Percentiles rank a stretch among this genome's conserved stretches.
These are phyloP conservation scores for Fomitopsis schrenkii DNA, from an alignment of 1,284 basidiomycete genomes.

Conservation along the genomic window DNA sequence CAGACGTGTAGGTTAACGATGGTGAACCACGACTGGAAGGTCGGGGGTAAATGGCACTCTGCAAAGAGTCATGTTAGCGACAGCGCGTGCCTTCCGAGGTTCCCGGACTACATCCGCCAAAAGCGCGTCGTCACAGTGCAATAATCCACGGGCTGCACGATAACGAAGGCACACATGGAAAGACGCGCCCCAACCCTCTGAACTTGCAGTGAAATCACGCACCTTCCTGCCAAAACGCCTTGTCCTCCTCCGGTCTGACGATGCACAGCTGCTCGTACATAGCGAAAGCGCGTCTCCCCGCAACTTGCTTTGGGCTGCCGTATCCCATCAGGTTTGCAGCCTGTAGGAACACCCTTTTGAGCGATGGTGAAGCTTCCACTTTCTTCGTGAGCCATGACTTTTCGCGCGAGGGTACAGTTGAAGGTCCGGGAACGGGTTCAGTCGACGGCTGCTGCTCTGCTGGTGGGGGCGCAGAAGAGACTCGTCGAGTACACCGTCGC, in stretches of 20 bases:
- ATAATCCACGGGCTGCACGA: background rate
- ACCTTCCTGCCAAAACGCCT: constrained; percentile 67
- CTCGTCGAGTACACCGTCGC: background rate
- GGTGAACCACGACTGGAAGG: constrained; percentile 98
- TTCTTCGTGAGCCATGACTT: constrained; percentile 55
- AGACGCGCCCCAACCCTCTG: background rate
- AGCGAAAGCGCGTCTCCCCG: constrained; percentile 51
- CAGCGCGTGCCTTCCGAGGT: background rate
- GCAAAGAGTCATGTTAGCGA: background rate
- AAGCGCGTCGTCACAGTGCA: background rate
- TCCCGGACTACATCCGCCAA: background rate
- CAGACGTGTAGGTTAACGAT: constrained; percentile 93
- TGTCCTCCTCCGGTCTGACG: constrained; percentile 54
- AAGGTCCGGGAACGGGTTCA: background rate
- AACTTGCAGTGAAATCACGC: constrained; percentile 16
- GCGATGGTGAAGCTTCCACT: constrained; percentile 48
- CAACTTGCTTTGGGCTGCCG: constrained; percentile 55
- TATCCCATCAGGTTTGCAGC: constrained; percentile 57
- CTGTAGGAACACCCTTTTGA: constrained; percentile 45
- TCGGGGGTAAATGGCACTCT: constrained; percentile 89
- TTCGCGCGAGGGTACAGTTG: background rate
- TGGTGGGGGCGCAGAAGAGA: background rate
- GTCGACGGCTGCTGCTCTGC: background rate
- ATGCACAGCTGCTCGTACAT: constrained; percentile 60
- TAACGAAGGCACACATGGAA: background rate